phyloP scores from a whole-genome alignment of 2,329 filamentous ascomycete species.

The Talaromyces sp. region DNA sequence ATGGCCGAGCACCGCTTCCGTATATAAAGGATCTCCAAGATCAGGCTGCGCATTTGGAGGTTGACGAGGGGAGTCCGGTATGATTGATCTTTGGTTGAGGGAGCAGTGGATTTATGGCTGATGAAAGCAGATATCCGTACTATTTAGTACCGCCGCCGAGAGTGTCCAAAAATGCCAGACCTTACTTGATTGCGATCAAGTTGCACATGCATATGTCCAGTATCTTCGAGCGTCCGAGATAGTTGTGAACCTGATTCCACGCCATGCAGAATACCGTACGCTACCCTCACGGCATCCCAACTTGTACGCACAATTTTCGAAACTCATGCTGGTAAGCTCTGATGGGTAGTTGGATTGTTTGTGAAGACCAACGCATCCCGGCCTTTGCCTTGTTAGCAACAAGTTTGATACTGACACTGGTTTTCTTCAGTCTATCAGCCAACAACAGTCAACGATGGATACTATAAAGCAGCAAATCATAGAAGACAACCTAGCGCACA shows the following conservation, averaged over 20 bases:
- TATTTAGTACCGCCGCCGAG: conserved; percentile 33
- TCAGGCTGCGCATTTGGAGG: conserved; percentile 30
- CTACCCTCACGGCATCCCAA: conserved; percentile 52
- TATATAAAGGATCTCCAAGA: conserved; percentile 40
- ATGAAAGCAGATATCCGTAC: conserved; percentile 27
- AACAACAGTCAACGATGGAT: conserved; percentile 40
- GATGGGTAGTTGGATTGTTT: too few relatives aligned
- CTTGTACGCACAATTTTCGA: conserved; percentile 47
- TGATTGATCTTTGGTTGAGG: conserved; percentile 6
- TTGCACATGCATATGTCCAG: conserved; percentile 73
- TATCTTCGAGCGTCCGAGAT: conserved; percentile 80
- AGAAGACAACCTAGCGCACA: conserved; percentile 32
- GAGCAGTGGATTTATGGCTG: conserved; percentile 17
- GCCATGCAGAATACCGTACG: conserved; percentile 67
- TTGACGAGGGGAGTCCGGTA: conserved; percentile 31
- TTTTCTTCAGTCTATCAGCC: conserved; percentile 29
- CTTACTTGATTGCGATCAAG: conserved; percentile 34
- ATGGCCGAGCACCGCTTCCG: conserved; percentile 27
- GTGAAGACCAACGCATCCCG: too few relatives aligned
- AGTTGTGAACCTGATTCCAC: conserved; percentile 67
- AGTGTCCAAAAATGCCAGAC: conserved; percentile 31
- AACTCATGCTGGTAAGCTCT: conserved; percentile 42
- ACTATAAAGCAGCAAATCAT: conserved; percentile 38
- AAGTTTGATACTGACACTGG: background rate
- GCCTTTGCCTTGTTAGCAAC: background rate